Evolutionary conservation across 1,139 yeast species (phyloP), one percentile per base, ranked within the genome.

Genomic region (Candida labiduridarum): DNA sequence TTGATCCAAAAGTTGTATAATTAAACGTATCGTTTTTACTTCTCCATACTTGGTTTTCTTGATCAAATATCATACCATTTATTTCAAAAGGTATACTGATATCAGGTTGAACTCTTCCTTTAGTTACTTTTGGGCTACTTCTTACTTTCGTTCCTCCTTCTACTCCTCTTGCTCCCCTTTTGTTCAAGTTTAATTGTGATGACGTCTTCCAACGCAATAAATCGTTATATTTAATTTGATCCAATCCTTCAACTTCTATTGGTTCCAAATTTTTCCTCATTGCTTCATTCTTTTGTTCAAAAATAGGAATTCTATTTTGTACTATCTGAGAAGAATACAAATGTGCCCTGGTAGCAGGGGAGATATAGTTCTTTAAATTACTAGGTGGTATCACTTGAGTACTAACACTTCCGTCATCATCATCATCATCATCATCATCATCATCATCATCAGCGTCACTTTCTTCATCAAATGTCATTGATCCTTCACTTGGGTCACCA

Each of bases 21-120:
- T 33, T 18, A 18, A 42, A 7, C 5, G 45, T 14, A 38, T 69
- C 66, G 40, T 69, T 72, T 36, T 60, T 67, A 1, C 64, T 55
- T 9, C 72, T 56, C 80, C 80, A 76, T 49, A 62, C 66, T 44
- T 71, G 71, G 48, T 72, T 70, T 35, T 60, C 62, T 31, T 61
- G 64, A 56, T 75, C 80, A 42, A 72, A 65, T 1, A 71, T 59
- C 80, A 75, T 76, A 47, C 74, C 67, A 11, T 69, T 74, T 52
- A 72, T 74, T 30, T 65, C 64, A 29, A 61, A 60, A 1, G 80
- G 79, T n/a, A 72, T 57, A n/a, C 65, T 63, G 4, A 60, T 52
- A 18, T 63, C 69, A 1, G 79, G 80, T 31, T 66, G 62, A 11
- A 73, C 70, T 16, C 67, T 60, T 4, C 78, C 78, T 41, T 59